A percentile compares a stretch with the other conserved stretches of the same genome.
phyloP scores from a whole-genome alignment of 2,329 filamentous ascomycete species.

The Colletotrichum sp. region DNA sequence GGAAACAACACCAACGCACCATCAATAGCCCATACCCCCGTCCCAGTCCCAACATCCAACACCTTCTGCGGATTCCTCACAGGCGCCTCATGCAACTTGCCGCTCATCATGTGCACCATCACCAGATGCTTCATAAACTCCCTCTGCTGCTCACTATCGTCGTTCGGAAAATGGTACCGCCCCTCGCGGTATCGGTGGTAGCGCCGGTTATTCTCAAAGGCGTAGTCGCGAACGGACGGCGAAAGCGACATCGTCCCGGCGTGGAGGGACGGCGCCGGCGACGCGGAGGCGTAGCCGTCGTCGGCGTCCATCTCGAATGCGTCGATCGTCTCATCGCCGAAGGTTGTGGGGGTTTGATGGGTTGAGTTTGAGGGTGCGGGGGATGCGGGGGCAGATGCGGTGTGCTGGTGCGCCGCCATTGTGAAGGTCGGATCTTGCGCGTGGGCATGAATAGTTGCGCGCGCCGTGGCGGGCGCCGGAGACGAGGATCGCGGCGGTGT shows the following conservation, averaged over 20 bases:
- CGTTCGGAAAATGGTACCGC: constrained; percentile 50
- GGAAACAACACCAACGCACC: constrained; percentile 30
- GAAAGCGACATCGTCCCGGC: constrained; percentile 29
- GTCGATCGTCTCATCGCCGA: neutral
- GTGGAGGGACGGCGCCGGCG: constrained; percentile 22
- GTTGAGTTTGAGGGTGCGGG: neutral
- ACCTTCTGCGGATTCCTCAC: constrained; percentile 42
- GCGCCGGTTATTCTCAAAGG: constrained; percentile 46
- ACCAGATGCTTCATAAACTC: constrained; percentile 43
- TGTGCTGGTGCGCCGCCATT: neutral
- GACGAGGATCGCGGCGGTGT: neutral
- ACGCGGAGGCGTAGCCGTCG: constrained; percentile 23
- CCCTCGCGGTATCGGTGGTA: constrained; percentile 48
- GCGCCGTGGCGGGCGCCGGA: accelerated
- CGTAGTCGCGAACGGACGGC: constrained; percentile 42
- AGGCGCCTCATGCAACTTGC: constrained; percentile 46
- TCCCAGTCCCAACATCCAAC: constrained; percentile 50
- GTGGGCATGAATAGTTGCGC: neutral
- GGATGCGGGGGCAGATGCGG: neutral
- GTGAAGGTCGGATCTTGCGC: neutral
- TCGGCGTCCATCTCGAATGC: neutral
- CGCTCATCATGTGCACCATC: constrained; percentile 40
- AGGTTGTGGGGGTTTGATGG: neutral
- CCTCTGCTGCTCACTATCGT: constrained; percentile 44
- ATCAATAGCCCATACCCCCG: constrained; percentile 68